These are phyloP conservation scores for Capsella bursapastoris DNA, from an alignment of 345 rosid genomes.

Conservation along the genomic window DNA sequence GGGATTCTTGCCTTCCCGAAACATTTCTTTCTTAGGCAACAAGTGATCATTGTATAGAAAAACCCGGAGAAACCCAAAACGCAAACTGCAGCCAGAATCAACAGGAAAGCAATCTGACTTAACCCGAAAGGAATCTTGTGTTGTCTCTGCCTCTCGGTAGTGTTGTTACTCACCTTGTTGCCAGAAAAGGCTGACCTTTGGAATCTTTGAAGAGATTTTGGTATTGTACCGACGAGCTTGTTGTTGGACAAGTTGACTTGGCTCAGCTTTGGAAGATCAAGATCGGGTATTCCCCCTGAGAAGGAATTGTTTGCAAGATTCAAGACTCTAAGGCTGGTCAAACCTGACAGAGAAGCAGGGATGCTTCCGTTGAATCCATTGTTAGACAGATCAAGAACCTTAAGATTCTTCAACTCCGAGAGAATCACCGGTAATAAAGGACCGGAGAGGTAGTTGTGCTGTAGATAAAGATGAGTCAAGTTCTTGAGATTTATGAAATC, in stretches of 20 bases:
- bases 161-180: conserved; percentile 52
- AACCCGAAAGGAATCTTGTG: conserved; percentile 43
- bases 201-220: conserved; percentile 63
- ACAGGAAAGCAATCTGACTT: conserved; percentile 59
- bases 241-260: conserved; percentile 69
- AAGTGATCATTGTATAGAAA: conserved; percentile 51
- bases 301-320: conserved; percentile 82
- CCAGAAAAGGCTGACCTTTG: conserved; percentile 68
- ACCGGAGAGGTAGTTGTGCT: conserved; percentile 73
- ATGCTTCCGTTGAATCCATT: conserved; percentile 77
- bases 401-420: conserved; percentile 66
- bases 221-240: conserved; percentile 62
- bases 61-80: conserved; percentile 55
- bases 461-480: conserved; percentile 79
- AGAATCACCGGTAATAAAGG: conserved; percentile 55
- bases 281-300: conserved; percentile 78
- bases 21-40: conserved; percentile 1
- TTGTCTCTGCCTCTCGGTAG: conserved; percentile 14
- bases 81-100: conserved; percentile 59
- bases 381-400: conserved; percentile 72
- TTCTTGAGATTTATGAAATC: conserved; percentile 69
- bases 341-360: conserved; percentile 59
- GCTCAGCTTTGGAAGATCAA: conserved; percentile 59
- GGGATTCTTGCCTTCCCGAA: conserved; percentile 43
- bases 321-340: conserved; percentile 67